phyloP scores from a whole-genome alignment of 371 early-diverging fungal genomes.

The Mortierella sp. region DNA sequence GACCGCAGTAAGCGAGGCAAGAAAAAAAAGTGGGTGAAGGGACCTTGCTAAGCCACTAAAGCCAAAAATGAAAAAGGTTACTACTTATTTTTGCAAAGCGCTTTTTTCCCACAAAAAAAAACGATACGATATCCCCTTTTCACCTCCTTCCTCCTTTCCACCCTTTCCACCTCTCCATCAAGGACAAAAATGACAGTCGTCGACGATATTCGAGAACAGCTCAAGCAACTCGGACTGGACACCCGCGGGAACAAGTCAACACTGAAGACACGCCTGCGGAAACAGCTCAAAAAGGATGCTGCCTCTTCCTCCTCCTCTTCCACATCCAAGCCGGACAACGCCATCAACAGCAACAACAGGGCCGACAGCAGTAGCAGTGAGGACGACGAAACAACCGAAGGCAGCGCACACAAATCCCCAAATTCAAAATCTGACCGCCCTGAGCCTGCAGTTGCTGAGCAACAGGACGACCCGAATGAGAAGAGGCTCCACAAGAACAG shows the following conservation, averaged over 20 bases:
- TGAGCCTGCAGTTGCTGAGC: too few species aligned
- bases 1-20: too few species aligned
- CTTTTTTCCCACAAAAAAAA: too few species aligned
- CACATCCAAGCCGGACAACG: neutral
- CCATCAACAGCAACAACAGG: neutral
- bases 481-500: slow-evolving; percentile 30
- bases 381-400: neutral
- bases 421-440: neutral
- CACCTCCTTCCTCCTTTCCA: neutral
- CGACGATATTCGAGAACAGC: slow-evolving; percentile 62
- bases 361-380: neutral
- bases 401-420: neutral
- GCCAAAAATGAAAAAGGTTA: too few species aligned
- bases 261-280: slow-evolving; percentile 65
- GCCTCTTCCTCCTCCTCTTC: slow-evolving; percentile 5
- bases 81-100: too few species aligned
- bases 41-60: too few species aligned
- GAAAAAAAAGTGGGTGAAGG: neutral
- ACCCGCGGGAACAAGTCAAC: slow-evolving; percentile 65
- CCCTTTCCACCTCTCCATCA: neutral
- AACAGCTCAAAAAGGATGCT: slow-evolving; percentile 60
- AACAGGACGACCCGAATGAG: neutral
- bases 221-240: slow-evolving; percentile 62
- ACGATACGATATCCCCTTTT: neutral
- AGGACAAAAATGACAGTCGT: slow-evolving; percentile 60